A percentile compares a stretch with the other conserved stretches of the same genome.
phyloP scores from a whole-genome alignment of 129 eudicot genomes.

The Lonicera japonica region DNA sequence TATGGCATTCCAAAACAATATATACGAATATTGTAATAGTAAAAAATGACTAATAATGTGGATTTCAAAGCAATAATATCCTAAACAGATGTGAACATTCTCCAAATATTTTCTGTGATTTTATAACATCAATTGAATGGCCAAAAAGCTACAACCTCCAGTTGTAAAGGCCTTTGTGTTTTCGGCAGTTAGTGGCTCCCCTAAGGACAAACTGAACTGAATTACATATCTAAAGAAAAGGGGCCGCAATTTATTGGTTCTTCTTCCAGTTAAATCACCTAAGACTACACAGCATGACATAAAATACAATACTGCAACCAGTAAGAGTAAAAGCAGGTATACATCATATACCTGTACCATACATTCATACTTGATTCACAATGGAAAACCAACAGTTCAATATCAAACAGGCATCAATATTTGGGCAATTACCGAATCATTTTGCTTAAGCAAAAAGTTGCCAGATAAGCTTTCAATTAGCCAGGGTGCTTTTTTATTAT shows the following conservation, averaged over 20 bases:
- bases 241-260: background rate
- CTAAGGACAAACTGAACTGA: background rate
- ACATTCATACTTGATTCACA: background rate
- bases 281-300: background rate
- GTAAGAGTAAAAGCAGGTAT: background rate
- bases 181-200: no score
- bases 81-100: background rate
- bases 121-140: background rate
- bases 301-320: background rate
- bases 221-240: background rate
- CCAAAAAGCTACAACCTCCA: background rate
- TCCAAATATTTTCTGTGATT: background rate
- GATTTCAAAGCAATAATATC: slow-evolving; percentile 1
- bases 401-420: background rate
- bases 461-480: no score
- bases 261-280: background rate
- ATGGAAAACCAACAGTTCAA: background rate
- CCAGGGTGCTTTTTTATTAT: no score
- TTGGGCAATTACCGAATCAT: background rate
- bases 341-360: background rate
- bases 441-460: no score
- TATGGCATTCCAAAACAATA: background rate
- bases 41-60: background rate
- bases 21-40: background rate
- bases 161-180: background rate